Base-by-base conservation (phyloP, 768 basidiomycete species). In the Cystobasidium onofrii region DNA sequence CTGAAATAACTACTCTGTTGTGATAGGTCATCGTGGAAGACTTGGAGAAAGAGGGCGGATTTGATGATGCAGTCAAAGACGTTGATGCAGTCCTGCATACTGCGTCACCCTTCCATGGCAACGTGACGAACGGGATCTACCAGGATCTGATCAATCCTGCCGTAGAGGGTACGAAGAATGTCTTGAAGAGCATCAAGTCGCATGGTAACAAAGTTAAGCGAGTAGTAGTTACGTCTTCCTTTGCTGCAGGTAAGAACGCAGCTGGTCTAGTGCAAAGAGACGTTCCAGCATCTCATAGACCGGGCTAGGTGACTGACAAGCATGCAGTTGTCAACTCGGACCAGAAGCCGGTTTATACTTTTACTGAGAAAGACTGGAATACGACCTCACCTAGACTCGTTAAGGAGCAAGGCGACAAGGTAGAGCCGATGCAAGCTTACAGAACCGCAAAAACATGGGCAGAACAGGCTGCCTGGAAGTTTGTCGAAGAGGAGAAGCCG, bases 21-120 rank as follows among this genome's bases (percentile, higher is more conserved):
- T 29, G 6, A 88, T 75, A 87, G 54, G 85, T 85, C 23, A 81
- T 89, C 23, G 89, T 91, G 0, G 84, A 85, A 60, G 90, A 92
- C 78, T 88, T 91, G 74, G 82, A 83, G 1, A 80, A 84, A 82
- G 62, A 74, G 34, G 86, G 86, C 9, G 88, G 87, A 0, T 92
- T 90, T 74, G 90, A 91, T 78, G 86, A 89, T 62, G 89, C 87
- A 1, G 89, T 91, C 69, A 85, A 87, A 79, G 89, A 84, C 0
- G 86, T 91, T 9, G 87, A 89, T 75, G 90, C 85, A 0, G 86
- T 92, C 65, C 85, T 83, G 44, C 89, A 90, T 76, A 86, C 84
- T 1, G 88, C 88, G 0, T 88, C 88, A 0, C 88, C 88, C 0
- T 83, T 86, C 76, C 81, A 84, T 63, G 70, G 82, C 20, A 81